Evolutionary conservation across 176 grass and related monocot genomes (phyloP).

Genomic region (Puccinellia tenuiflora): DNA sequence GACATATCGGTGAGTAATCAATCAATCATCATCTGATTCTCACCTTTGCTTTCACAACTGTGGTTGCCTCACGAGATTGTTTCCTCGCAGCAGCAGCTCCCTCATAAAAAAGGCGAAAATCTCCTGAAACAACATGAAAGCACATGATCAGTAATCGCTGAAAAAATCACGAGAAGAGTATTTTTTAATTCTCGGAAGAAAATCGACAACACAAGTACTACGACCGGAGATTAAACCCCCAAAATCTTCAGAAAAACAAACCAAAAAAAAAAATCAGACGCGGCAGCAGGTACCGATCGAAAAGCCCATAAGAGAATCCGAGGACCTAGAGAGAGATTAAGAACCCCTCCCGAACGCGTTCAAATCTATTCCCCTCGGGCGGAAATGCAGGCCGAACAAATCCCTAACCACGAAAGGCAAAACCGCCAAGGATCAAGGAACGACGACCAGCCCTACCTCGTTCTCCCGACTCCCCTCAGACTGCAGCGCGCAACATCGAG

Average conservation of each 20-base stretch:
- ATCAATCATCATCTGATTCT: conserved; percentile 43
- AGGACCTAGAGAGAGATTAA: background rate
- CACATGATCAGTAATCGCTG: background rate
- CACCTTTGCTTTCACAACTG: conserved; percentile 33
- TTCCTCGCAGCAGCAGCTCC: conserved; percentile 19
- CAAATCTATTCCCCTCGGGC: background rate
- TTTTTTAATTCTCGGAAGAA: background rate
- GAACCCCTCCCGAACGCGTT: background rate
- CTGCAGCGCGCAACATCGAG: background rate
- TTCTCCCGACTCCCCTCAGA: conserved; percentile 4
- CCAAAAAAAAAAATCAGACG: background rate
- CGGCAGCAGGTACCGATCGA: background rate
- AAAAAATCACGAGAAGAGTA: background rate
- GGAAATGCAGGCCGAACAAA: conserved; percentile 31
- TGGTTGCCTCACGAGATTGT: conserved; percentile 13
- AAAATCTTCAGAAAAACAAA: background rate
- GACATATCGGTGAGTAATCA: conserved; percentile 25
- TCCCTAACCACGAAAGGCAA: background rate
- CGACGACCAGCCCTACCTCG: background rate
- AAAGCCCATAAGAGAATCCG: background rate
- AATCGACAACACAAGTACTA: background rate
- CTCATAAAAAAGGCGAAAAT: conserved; percentile 13
- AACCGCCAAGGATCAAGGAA: conserved; percentile 12
- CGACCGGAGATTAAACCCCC: background rate
- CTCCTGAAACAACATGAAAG: conserved; percentile 20